Base-by-base conservation (phyloP, 768 basidiomycete genomes). In the Dioszegia hungarica region DNA sequence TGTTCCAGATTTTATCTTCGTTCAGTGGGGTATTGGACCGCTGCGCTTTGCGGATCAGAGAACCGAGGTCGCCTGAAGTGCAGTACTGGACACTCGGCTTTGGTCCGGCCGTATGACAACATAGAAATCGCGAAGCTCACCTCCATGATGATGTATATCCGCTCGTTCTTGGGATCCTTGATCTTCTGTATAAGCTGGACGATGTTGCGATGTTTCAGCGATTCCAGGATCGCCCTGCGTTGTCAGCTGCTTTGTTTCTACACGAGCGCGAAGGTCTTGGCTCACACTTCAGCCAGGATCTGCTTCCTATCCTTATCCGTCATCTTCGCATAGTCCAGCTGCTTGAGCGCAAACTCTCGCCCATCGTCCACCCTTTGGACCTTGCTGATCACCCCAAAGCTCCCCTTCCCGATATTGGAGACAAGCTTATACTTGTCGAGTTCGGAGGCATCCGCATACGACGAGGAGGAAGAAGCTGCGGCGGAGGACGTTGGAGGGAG, bases 71-170 rank as follows among this genome's bases (percentile, higher is more conserved):
- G 12, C 95, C 95, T 20, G 92, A 93, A 4, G 90, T 92, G 71
- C 95, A 99, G 75, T 90, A 98, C 79, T 78, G 57, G 0, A n/a
- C n/a, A 6, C 25, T 53, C 34, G 57, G 54, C 37, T 36, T 34
- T 15, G 11, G 3, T 3, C 31, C 14, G 2, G 29, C 19, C 24
- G 15, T n/a, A 19, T 9, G 41, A 43, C 3, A 6, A 34, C 19
- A 47, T 39, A 34, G 17, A 14, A 11, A 31, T 44, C 27, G 62
- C 9, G 43, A 6, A 44, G 28, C 77, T 59, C 50, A 78, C 78
- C 65, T 99, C 95, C 95, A 98, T 99, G 64, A 98, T 81, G 60
- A 99, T 97, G 75, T 97, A 98, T 40, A 98, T 83, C 55, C 92
- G 88, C 20, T 90, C 90, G 36, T 83, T 82, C 48, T 92, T 89